A percentile compares a stretch with the other conserved stretches of the same genome.
phyloP scores from a whole-genome alignment of 2,329 filamentous ascomycete species.

The Fusarium albosuccineum region DNA sequence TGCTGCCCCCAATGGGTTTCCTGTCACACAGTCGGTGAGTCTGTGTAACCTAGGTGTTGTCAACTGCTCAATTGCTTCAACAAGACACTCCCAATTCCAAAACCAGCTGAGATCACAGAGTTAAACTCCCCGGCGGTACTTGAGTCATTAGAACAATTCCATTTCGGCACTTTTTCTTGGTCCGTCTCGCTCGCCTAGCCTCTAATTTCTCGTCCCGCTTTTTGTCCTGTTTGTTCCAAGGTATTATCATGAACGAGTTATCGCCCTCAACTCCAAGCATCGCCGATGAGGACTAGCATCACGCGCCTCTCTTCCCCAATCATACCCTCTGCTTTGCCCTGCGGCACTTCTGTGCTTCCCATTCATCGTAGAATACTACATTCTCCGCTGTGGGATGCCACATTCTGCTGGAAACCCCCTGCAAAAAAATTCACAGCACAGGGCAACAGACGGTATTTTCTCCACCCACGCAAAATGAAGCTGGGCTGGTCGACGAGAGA shows the following conservation, averaged over 20 bases:
- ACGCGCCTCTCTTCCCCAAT: constrained; percentile 14
- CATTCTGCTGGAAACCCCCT: constrained; percentile 11
- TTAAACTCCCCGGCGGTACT: constrained; percentile 32
- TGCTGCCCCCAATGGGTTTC: neutral
- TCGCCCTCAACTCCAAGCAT: constrained; percentile 25
- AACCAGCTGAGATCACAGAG: constrained; percentile 1
- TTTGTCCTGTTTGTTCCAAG: constrained; percentile 20
- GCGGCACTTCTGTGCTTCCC: constrained; percentile 11
- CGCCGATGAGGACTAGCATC: constrained; percentile 23
- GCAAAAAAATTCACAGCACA: constrained; percentile 7
- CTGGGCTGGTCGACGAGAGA: constrained; percentile 17
- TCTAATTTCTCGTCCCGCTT: constrained; percentile 41
- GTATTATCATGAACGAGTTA: constrained; percentile 23
- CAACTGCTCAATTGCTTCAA: constrained; percentile 6
- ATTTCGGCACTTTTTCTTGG: constrained; percentile 39
- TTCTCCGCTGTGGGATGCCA: neutral
- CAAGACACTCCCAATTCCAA: constrained; percentile 7
- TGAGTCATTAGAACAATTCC: constrained; percentile 36
- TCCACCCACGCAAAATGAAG: constrained; percentile 24
- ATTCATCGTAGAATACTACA: constrained; percentile 12
- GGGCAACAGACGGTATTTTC: constrained; percentile 11
- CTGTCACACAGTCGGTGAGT: neutral
- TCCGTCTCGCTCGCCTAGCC: constrained; percentile 16
- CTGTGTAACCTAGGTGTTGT: neutral
- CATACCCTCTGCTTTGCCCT: constrained; percentile 17